Evolutionary conservation across 1,284 basidiomycete species (phyloP), one percentile per base, ranked within the genome.

Genomic region (Marasmius oreades): DNA sequence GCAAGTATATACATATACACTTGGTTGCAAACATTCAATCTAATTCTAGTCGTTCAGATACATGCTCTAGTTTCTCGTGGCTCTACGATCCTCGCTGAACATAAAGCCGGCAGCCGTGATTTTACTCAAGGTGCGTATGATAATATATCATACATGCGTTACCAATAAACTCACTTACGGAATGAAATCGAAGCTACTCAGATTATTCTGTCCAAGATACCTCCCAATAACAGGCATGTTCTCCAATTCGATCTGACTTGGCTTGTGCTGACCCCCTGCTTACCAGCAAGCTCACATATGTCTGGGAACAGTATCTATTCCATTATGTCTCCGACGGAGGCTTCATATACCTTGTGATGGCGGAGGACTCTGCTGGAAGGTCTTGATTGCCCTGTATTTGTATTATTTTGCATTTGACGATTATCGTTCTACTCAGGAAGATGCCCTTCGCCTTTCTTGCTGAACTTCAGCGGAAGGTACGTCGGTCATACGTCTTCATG

Each of bases 301-400:
- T 92, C 52, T 95, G 93, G 93, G 93, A 97, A 69, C 88, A 95
- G 72, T 96, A 93, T 69, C 79, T 98, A 26, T 97, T 98, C 68
- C 96, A 99, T 75, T 98, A 98, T 73, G 82, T 96, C 60, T 91
- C 91, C 8, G 91, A 93, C 60, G 86, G 85, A 31, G 92, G 92
- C 0, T 85, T 91, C 69, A 87, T 89, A 45, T 97, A 90, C 71
- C 84, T 99, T 52, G 92, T 95, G 55, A 95, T 98, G 85, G 92
- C 92, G 16, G 93, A 97, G 69, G 93, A 96, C 67, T 82, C 88
- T 36, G 93, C 90, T 34, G 93, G 94, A 52, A 81, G 92, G 82
- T 90, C 64, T 62, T 85, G 64, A 55, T 31, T n/a, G 16, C 16
- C 20, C 37, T 39, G 31, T 39, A 11, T 20, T 48, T 51, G 28